Evolutionary conservation across 495 filamentous ascomycete genomes (phyloP).

Genomic region (Neurospora sp.): DNA sequence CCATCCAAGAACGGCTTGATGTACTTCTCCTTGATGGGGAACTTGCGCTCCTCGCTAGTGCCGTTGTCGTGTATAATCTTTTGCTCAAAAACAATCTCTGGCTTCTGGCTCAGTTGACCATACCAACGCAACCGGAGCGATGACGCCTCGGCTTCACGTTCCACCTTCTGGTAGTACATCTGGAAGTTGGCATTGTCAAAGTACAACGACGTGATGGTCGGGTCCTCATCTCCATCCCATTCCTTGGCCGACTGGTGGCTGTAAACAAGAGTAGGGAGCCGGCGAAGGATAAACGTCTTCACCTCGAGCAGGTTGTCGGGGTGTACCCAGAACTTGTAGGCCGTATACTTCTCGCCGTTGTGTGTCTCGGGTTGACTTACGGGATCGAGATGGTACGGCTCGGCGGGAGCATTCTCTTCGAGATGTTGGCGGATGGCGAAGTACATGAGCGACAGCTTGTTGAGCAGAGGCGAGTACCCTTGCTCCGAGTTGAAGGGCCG

Average conservation of each 20-base stretch:
- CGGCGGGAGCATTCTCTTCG: constrained; percentile 35
- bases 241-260: constrained; percentile 76
- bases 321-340: constrained; percentile 98
- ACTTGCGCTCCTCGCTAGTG: constrained; percentile 62
- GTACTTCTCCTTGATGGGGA: constrained; percentile 88
- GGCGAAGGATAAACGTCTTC: constrained; percentile 86
- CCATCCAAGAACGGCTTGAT: constrained; percentile 79
- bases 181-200: constrained; percentile 83
- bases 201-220: constrained; percentile 89
- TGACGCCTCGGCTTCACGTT: constrained; percentile 61
- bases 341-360: constrained; percentile 64
- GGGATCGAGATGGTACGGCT: constrained; percentile 23
- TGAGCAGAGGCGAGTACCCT: constrained; percentile 81
- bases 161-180: constrained; percentile 78
- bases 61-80: constrained; percentile 73
- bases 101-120: constrained; percentile 66
- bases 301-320: constrained; percentile 89
- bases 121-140: constrained; percentile 89
- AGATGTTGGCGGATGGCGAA: constrained; percentile 81
- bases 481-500: constrained; percentile 87
- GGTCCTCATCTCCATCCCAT: constrained; percentile 66
- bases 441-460: constrained; percentile 89
- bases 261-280: constrained; percentile 83
- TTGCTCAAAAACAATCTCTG: constrained; percentile 76
- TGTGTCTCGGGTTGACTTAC: constrained; percentile 33